Evolutionary conservation across 2,329 filamentous ascomycete species (phyloP), one percentile per base, ranked within the genome.

Genomic region (Ceratocystis harringtonii): DNA sequence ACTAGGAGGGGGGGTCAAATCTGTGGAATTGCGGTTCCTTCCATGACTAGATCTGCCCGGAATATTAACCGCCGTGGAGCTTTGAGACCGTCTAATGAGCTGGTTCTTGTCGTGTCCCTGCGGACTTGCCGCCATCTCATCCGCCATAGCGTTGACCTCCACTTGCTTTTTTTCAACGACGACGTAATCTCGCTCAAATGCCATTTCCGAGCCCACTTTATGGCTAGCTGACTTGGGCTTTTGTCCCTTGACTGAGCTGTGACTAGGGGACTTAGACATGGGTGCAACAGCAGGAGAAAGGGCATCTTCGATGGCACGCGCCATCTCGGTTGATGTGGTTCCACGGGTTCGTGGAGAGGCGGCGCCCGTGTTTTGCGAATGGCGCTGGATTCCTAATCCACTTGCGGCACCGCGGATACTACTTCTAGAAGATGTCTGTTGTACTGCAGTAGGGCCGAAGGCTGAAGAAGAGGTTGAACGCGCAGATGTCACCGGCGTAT

Each of bases 61-160:
- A 19, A 89, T 82, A 8, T 88, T 87, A 17, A 88, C 88, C 1
- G 86, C 85, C 1, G 80, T 81, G 1, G 75, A 72, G 71, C 71
- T 65, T 36, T 65, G 60, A 75, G 32, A 61, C 30, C 64, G 61
- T n/a, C 62, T 52, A 28, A 68, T 52, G 25, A 68, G 61, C 66
- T 79, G 74, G 74, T 67, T 79, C 76, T 69, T 83, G 17, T 69
- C 68, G 10, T 71, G 80, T 25, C 85, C 76, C 62, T 85, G 85
- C 61, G 89, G 88, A 71, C 89, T 92, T 63, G 91, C 88, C 57
- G 90, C 92, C 72, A 99, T 79, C 75, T 97, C 92, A 74, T 99
- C 94, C 25, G 94, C 94, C 71, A 99, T 88, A 2, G 94, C 94
- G 74, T 99, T 97, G 62, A 99, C 92, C 74, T 97, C 92, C 10